Evolutionary conservation across 345 rosid species (phyloP).

Genomic region (Salix viminalis): DNA sequence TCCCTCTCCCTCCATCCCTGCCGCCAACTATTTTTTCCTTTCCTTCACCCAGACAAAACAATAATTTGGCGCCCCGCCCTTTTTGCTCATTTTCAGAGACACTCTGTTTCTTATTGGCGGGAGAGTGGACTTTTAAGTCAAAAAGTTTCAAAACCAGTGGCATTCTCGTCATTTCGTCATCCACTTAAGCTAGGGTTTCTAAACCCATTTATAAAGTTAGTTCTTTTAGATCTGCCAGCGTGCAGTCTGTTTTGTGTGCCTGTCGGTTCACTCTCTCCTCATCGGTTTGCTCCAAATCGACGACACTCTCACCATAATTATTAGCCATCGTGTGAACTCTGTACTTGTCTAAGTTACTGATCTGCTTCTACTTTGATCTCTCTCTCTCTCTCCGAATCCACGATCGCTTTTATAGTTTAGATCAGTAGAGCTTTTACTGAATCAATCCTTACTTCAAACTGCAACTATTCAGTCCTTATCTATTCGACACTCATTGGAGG

Average conservation of each 20-base stretch:
- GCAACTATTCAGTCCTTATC: too few relatives aligned
- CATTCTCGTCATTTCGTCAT: not conserved
- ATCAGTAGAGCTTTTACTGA: not conserved
- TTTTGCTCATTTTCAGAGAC: slow-evolving; percentile 12
- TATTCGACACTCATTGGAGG: not conserved
- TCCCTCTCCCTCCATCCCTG: not conserved
- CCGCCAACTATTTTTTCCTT: not conserved
- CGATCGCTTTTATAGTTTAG: not conserved
- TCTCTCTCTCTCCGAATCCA: not conserved
- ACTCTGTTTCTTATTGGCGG: not conserved
- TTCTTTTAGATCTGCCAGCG: slow-evolving; percentile 10
- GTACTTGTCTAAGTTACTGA: not conserved
- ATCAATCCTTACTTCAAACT: not conserved
- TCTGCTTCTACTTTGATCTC: not conserved
- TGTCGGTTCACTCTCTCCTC: not conserved
- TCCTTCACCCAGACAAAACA: not conserved
- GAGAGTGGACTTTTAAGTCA: slow-evolving; percentile 5
- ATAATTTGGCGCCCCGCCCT: slow-evolving; percentile 2
- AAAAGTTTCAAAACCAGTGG: not conserved
- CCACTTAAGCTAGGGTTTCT: slow-evolving; percentile 28
- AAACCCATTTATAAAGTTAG: slow-evolving; percentile 23
- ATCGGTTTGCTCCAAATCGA: not conserved
- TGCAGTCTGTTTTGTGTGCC: not conserved
- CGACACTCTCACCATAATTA: not conserved
- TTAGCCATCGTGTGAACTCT: not conserved